Evolutionary conservation across 495 filamentous ascomycete species (phyloP), one percentile per base, ranked within the genome.

Genomic region (Parathielavia hyrcaniae): DNA sequence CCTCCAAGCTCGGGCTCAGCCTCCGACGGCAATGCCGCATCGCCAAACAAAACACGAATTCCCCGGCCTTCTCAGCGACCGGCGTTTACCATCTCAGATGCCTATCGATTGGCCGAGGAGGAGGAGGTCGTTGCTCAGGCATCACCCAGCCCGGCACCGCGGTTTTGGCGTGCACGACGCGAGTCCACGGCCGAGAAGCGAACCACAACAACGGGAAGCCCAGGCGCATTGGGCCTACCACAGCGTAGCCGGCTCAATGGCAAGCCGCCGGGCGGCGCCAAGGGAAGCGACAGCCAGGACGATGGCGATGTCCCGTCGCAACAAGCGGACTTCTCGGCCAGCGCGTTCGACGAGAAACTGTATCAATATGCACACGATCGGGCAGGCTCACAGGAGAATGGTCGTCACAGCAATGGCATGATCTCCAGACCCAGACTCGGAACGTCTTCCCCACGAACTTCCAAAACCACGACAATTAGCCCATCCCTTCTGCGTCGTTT

Each of bases 121-220:
- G 71, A 75, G 32, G 69, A 74, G 43, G 67, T 54, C 1, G 70
- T 64, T 47, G 71, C 69, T 36, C 69, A 75, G 49, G 75, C 66
- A 5, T 78, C 77, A 14, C 77, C 77, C 44, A 79, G 77, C 57
- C 76, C 76, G 6, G 75, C 76, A 4, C 76, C 77, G 10, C 69
- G 77, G 26, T 45, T 64, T 5, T 73, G 67, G 58, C 70, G 70
- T 14, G 45, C 59, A 7, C 67, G 68, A 26, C 69, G 67, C 32
- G 66, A 66, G 4, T 63, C 64, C 8, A 57, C n/a, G n/a, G n/a
- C 58, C 55, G 65, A 61, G 46, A 58, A 60, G 22, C 45, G 55
- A 22, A 49, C 62, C 13, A 64, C 61, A n/a, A 69, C 52, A 32
- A 16, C 58, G 30, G 40, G 45, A 16, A 56, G 38, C 32, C 55